Base-by-base conservation (phyloP, 1,139 yeast species). In the Yamadazyma trypodendri region DNA sequence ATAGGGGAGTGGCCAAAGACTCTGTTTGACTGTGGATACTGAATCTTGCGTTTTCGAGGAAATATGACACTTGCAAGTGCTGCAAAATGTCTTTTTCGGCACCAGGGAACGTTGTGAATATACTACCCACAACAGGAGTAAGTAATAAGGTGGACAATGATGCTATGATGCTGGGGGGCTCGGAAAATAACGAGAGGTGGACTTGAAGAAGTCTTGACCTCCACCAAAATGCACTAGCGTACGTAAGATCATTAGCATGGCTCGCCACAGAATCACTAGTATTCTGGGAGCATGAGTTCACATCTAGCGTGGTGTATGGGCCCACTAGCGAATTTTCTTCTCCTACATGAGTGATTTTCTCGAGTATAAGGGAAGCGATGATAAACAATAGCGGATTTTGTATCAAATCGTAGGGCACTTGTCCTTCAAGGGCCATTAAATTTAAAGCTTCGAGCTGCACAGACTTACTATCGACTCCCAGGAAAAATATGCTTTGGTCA, bases 181-280 rank as follows among this genome's bases (percentile, higher is more conserved):
- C 90, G 1, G 79, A 72, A 31, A 80, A 62, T 12, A 84, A 56
- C 1, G 88, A 77, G 37, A 73, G 61, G 43, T 82, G 89, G 0
- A 77, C 72, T 51, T 81, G 80, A 29, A 83, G 58, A 2, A 80
- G 77, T 58, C 94, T 72, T 5, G 81, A 63, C 55, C 84, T 72
- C 92, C 92, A 84, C 90, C 92, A 84, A 36, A 65, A 65, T 3
- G 73, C 60, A 2, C 81, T 64, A 2, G 84, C 83, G 10, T 50
- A 45, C 1, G 72, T 46, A 2, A 71, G 55, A 33, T 61, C 58
- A 1, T 18, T 4, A 11, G 20, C 14, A 12, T 37, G 36, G 8
- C 24, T n/a, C 4, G 13, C 21, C 7, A 27, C 18, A 9, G 32
- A 42, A 3, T 24, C 27, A 4, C 42, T 37, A 3, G 45, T 36